Evolutionary conservation across 2,329 filamentous ascomycete genomes (phyloP), one percentile per base, ranked within the genome.

Genomic region (Cytospora paraplurivora): DNA sequence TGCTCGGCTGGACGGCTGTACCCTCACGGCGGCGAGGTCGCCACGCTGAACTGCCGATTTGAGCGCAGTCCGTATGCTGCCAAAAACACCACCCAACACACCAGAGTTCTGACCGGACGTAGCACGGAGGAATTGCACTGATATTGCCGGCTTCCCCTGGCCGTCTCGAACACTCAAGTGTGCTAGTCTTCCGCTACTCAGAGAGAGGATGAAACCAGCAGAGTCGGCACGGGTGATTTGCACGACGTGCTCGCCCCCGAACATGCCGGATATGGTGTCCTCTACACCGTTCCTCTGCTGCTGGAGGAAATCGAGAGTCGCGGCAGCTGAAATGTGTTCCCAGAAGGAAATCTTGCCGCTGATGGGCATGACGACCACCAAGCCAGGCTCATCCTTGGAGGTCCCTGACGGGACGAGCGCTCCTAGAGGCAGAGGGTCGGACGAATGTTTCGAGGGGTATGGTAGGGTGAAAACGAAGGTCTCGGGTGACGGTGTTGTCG

Each of bases 251-350:
- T 99, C 95, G 53, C 91, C 89, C 0, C 89, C 90, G 60, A 89
- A 86, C 76, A 97, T 83, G 66, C 90, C 89, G 2, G 85, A 81
- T 66, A 97, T 86, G 3, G 80, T 79, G 53, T 91, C 87, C 71
- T 96, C 92, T 17, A 96, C 86, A 17, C 91, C 91, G 68, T 88
- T 89, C 68, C 90, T 88, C 71, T 91, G 90, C 73, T 96, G 90
- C 68, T 90, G 89, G 71, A 94, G 91, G 49, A 96, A 85, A 67
- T 91, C 91, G 62, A 96, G 83, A 0, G 92, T 92, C 47, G 93
- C 91, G 11, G 92, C 93, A 74, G 88, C 93, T 62, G 94, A 93
- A 67, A 98, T 91, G 47, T 92, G 96, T 74, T 98, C 95, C 93
- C 95, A 98, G 75, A 95, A 98, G 52, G 92, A 88, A 59, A 98